Percentiles rank a stretch among this genome's conserved stretches.
Evolutionary conservation across 2,329 filamentous ascomycete species (phyloP).

Genomic region (Sclerotinia sclerotiorum): DNA sequence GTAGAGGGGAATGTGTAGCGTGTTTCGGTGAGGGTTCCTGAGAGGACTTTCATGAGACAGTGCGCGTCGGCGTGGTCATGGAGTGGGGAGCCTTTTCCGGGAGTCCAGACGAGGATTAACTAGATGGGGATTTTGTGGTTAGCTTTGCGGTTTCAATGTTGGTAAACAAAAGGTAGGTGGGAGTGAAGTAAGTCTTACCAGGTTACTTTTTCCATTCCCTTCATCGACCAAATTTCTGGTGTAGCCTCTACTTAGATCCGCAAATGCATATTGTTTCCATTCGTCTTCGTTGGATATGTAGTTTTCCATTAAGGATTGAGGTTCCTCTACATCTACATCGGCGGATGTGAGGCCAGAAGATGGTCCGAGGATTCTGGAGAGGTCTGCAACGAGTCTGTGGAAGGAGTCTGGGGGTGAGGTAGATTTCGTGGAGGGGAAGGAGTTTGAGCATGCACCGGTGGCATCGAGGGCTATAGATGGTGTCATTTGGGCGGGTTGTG

Average conservation of each 20-base stretch:
- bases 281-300: slow-evolving; percentile 69
- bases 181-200: slow-evolving; percentile 41
- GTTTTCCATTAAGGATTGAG: slow-evolving; percentile 70
- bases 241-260: slow-evolving; percentile 69
- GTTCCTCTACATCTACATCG: slow-evolving; percentile 72
- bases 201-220: slow-evolving; percentile 68
- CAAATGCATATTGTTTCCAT: slow-evolving; percentile 74
- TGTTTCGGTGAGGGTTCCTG: slow-evolving; percentile 78
- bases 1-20: slow-evolving; percentile 51
- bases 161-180: not conserved
- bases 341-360: slow-evolving; percentile 79
- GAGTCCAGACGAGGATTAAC: slow-evolving; percentile 93
- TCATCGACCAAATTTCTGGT: slow-evolving; percentile 88
- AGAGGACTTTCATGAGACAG: slow-evolving; percentile 84
- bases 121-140: slow-evolving; percentile 42
- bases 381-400: slow-evolving; percentile 67
- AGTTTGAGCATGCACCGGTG: slow-evolving; percentile 1
- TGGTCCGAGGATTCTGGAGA: slow-evolving; percentile 73
- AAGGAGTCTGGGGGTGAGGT: slow-evolving; percentile 53
- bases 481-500: not conserved
- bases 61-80: slow-evolving; percentile 89
- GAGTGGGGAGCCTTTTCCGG: slow-evolving; percentile 77
- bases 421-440: not conserved
- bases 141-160: not conserved
- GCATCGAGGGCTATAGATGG: slow-evolving; percentile 16